Evolutionary conservation across 768 basidiomycete species (phyloP).

Genomic region (Leucocoprinus leucothites): DNA sequence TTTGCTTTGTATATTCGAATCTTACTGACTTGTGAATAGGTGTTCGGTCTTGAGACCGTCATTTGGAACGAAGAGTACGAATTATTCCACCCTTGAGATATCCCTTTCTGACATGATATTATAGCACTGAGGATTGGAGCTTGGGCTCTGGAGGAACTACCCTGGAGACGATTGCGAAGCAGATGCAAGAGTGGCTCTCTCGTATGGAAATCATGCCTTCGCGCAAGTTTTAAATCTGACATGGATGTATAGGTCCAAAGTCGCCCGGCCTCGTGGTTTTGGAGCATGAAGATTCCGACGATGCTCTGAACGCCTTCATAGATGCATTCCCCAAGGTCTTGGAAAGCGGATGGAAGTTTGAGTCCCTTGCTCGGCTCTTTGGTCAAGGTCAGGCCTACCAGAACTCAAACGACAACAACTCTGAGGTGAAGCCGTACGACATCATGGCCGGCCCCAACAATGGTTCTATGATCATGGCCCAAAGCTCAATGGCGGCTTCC

Average conservation of each 20-base stretch:
- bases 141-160: slow-evolving; percentile 45
- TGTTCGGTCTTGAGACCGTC: slow-evolving; percentile 80
- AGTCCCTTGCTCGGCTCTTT: slow-evolving; percentile 47
- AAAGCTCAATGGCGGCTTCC: neutral
- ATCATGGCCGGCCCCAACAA: slow-evolving; percentile 3
- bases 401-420: slow-evolving; percentile 38
- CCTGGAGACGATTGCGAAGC: slow-evolving; percentile 37
- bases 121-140: slow-evolving; percentile 77
- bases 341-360: slow-evolving; percentile 67
- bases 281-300: slow-evolving; percentile 75
- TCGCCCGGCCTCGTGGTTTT: slow-evolving; percentile 76
- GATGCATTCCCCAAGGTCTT: slow-evolving; percentile 60
- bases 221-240: neutral
- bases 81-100: slow-evolving; percentile 1
- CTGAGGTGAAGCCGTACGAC: slow-evolving; percentile 21
- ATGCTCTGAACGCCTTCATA: slow-evolving; percentile 66
- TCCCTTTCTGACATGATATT: neutral
- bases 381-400: slow-evolving; percentile 40
- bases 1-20: neutral
- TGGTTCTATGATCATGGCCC: slow-evolving; percentile 1
- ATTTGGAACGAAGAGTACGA: slow-evolving; percentile 89
- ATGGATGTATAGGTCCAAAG: slow-evolving; percentile 49
- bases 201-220: slow-evolving; percentile 28
- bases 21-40: slow-evolving; percentile 19
- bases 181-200: slow-evolving; percentile 56